Evolutionary conservation across 169 alveolate species (phyloP), one percentile per base, ranked within the genome.

Genomic region (Cryptosporidium canis): DNA sequence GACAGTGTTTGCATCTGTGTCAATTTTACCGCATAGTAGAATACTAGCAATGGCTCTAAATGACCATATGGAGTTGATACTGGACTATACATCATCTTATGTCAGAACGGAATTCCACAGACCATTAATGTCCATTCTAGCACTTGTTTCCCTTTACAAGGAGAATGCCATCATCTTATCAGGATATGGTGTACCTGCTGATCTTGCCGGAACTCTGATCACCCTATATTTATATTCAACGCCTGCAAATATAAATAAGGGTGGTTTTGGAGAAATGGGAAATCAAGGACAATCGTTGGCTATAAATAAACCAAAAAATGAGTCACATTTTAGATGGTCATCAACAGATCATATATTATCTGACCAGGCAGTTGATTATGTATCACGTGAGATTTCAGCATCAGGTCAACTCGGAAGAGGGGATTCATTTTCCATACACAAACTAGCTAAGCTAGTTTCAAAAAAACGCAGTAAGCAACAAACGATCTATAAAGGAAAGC

Each of bases 121-220:
- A 39, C 87, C 87, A 35, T 61, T 77, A 55, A 77, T 77, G 56
- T 58, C 72, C 39, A 29, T 77, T 21, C 21, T 77, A 47, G 70
- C 87, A 27, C 61, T 77, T 9, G 37, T 53, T 0, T 77, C 87
- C 0, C 64, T 77, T 5, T 77, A 77, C 47, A 55, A 21, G 41
- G 87, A 77, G 2, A 77, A 77, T 58, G 87, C 87, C 1, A 77
- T 77, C 41, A 41, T 61, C 2, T 66, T 77, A 14, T 77, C 87
- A 58, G 87, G 87, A 21, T 77, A 77, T 63, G 87, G 87, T n/a
- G 72, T 77, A 3, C 87, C 87, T 0, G 21, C 55, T 18, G 87
- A 77, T 41, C 72, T 77, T 39, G 87, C 87, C 9, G 70, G 77
- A 37, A 77, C 87, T 12, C 29, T 77, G 14, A 61, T 77, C 24